Percentiles rank a stretch among this genome's conserved stretches.
These are phyloP conservation scores for Albatrellus ellisii DNA, from an alignment of 768 basidiomycete genomes.

Conservation along the genomic window DNA sequence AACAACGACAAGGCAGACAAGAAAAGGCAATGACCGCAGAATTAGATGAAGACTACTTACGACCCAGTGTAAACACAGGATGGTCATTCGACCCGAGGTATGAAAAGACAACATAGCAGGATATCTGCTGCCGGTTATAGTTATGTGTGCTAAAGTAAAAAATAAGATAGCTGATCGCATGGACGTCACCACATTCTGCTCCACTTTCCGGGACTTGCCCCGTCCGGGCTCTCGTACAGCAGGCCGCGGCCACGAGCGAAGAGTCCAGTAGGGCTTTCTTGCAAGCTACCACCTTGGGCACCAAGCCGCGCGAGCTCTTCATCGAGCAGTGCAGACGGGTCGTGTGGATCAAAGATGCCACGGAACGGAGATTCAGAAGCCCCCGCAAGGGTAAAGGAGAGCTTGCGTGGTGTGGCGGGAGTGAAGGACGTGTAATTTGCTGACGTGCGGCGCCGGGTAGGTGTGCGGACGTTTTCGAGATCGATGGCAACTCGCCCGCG, in stretches of 20 bases:
- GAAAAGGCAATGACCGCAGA: too few species aligned
- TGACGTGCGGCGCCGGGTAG: conserved; percentile 28
- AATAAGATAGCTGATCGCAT: neutral
- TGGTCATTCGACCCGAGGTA: too few species aligned
- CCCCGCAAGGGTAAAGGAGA: conserved; percentile 23
- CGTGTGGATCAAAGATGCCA: conserved; percentile 55
- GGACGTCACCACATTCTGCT: conserved; percentile 18
- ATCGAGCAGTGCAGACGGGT: conserved; percentile 52
- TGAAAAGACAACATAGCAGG: too few species aligned
- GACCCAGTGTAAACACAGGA: too few species aligned
- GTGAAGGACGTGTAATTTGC: conserved; percentile 15
- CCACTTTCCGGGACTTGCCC: conserved; percentile 41
- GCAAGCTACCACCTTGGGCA: conserved; percentile 14
- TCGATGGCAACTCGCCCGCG: conserved; percentile 13
- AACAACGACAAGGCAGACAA: too few species aligned
- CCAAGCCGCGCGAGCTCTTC: conserved; percentile 51
- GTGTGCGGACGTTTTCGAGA: conserved; percentile 24
- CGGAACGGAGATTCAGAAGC: conserved; percentile 30
- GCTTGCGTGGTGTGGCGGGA: conserved; percentile 32
- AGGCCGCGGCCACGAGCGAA: conserved; percentile 45
- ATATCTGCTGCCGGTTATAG: too few species aligned
- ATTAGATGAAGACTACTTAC: too few species aligned
- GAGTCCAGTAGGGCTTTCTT: conserved; percentile 54
- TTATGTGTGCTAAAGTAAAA: too few species aligned
- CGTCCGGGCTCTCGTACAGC: conserved; percentile 65